A percentile compares a stretch with the other conserved stretches of the same genome.
Evolutionary conservation across 2,329 filamentous ascomycete species (phyloP).

Genomic region (Botrytis sinoallii): DNA sequence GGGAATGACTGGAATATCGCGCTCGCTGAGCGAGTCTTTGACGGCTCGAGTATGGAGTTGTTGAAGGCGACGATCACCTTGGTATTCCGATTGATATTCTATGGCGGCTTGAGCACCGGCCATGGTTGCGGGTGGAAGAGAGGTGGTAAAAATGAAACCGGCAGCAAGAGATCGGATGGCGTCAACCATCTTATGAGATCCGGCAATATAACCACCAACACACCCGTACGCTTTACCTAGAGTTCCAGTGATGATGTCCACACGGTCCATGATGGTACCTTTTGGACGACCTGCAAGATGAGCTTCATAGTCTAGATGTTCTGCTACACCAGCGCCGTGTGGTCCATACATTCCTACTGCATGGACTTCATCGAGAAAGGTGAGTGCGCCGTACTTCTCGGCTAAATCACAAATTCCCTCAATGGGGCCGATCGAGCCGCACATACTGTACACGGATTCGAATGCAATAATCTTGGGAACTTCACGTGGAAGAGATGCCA

Average conservation of each 20-base stretch:
- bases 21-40: slow-evolving; percentile 74
- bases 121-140: slow-evolving; percentile 94
- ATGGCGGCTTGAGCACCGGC: slow-evolving; percentile 88
- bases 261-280: slow-evolving; percentile 89
- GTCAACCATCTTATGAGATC: slow-evolving; percentile 81
- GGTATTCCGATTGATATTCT: slow-evolving; percentile 84
- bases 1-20: slow-evolving; percentile 92
- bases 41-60: slow-evolving; percentile 95
- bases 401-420: slow-evolving; percentile 93
- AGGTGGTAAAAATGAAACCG: slow-evolving; percentile 98
- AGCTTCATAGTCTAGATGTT: slow-evolving; percentile 92
- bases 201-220: slow-evolving; percentile 96
- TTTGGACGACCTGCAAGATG: slow-evolving; percentile 70
- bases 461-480: slow-evolving; percentile 98
- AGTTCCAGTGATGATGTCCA: slow-evolving; percentile 97
- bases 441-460: slow-evolving; percentile 99
- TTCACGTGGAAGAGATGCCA: slow-evolving; percentile 79
- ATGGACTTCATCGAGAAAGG: slow-evolving; percentile 97
- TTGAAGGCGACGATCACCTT: slow-evolving; percentile 85
- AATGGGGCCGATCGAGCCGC: slow-evolving; percentile 93
- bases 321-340: slow-evolving; percentile 89
- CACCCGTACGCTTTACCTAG: slow-evolving; percentile 97
- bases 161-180: slow-evolving; percentile 91
- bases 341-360: slow-evolving; percentile 99
- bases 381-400: slow-evolving; percentile 96